A percentile compares a stretch with the other conserved stretches of the same genome.
These are phyloP conservation scores for Crithidia expoeki DNA, from an alignment of 208 protist species.

Conservation along the genomic window DNA sequence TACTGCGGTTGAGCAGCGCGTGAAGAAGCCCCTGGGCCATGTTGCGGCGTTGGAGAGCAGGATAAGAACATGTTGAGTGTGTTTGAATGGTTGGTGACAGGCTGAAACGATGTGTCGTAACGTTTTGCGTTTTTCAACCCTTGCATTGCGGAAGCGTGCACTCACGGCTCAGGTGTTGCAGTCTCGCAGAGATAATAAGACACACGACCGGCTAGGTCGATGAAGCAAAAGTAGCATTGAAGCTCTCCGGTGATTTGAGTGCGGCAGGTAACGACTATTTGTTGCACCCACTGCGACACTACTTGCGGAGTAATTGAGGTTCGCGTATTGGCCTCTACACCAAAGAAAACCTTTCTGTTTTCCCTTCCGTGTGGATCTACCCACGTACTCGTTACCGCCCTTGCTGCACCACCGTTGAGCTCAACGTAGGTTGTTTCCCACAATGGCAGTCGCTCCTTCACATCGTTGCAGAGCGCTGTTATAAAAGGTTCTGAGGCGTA, in stretches of 20 bases:
- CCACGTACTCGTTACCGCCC: constrained; percentile 28
- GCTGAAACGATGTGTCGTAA: background rate
- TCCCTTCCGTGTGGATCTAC: background rate
- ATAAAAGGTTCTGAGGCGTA: constrained; percentile 17
- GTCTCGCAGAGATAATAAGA: constrained; percentile 61
- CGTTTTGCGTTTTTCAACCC: background rate
- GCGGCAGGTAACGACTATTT: background rate
- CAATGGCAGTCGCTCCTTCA: constrained; percentile 48
- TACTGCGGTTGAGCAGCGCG: too few species aligned
- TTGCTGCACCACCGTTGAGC: background rate
- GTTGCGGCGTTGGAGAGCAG: too few species aligned
- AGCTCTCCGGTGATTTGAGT: background rate
- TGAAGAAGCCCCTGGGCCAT: too few species aligned
- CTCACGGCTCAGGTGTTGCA: background rate
- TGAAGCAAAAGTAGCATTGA: constrained; percentile 48
- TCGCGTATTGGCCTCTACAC: constrained; percentile 27
- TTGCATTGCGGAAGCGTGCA: background rate
- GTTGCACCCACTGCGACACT: constrained; percentile 5
- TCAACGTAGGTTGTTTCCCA: constrained; percentile 28
- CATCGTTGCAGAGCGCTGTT: constrained; percentile 32
- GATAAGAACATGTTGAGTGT: too few species aligned
- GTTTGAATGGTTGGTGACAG: too few species aligned
- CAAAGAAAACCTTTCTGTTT: constrained; percentile 34
- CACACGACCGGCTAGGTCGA: constrained; percentile 55
- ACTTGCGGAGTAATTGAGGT: background rate